These are phyloP conservation scores for Starmerella stigmatis DNA, from an alignment of 805 yeast species.

Conservation along the genomic window DNA sequence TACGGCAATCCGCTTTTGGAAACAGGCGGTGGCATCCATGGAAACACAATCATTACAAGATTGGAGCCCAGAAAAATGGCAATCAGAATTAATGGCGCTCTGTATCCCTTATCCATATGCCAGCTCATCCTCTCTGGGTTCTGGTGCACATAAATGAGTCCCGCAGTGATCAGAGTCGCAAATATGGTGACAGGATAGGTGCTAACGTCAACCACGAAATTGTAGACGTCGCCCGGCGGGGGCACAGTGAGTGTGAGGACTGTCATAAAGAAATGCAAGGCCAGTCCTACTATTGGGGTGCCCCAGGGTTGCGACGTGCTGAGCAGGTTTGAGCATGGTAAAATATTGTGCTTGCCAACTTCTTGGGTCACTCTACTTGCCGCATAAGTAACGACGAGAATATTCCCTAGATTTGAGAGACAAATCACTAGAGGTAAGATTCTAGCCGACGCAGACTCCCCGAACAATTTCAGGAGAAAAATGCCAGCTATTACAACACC, in stretches of 20 bases:
- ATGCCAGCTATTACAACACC: constrained; percentile 58
- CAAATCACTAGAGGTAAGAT: constrained; percentile 50
- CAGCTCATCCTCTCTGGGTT: constrained; percentile 35
- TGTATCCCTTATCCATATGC: constrained; percentile 21
- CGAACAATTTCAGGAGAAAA: constrained; percentile 49
- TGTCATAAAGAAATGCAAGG: constrained; percentile 48
- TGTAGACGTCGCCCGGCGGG: constrained; percentile 55
- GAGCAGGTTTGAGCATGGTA: constrained; percentile 44
- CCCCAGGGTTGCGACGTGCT: constrained; percentile 34
- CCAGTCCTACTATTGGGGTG: constrained; percentile 37
- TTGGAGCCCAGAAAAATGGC: constrained; percentile 38
- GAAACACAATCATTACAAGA: constrained; percentile 43
- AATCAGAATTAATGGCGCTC: constrained; percentile 23
- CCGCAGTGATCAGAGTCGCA: constrained; percentile 42
- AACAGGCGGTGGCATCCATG: constrained; percentile 46
- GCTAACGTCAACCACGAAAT: constrained; percentile 50
- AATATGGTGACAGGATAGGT: constrained; percentile 57
- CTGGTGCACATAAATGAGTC: constrained; percentile 43
- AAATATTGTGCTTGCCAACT: constrained; percentile 39
- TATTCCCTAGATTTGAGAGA: constrained; percentile 53
- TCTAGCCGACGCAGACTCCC: constrained; percentile 41
- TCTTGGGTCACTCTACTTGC: constrained; percentile 51
- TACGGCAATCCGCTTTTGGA: constrained; percentile 37
- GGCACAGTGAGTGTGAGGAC: constrained; percentile 45
- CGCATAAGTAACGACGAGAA: constrained; percentile 53